A percentile compares a stretch with the other conserved stretches of the same genome.
These are phyloP conservation scores for Sugiyamaella marilandica DNA, from an alignment of 805 yeast species.

Conservation along the genomic window DNA sequence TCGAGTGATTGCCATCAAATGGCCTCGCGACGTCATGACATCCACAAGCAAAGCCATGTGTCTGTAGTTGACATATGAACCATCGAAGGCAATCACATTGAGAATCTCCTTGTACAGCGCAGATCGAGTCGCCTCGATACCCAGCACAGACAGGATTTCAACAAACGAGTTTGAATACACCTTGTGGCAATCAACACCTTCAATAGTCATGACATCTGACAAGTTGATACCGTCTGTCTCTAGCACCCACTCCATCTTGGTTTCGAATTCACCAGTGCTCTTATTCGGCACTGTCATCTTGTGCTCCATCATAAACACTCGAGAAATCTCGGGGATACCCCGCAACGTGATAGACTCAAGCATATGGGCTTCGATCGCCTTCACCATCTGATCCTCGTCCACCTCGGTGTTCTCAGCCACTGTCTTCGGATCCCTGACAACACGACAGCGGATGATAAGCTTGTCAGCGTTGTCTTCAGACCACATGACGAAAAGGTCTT, in stretches of 20 bases:
- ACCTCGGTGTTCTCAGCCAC: constrained; percentile 91
- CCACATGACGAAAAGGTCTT: constrained; percentile 96
- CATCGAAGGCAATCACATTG: constrained; percentile 98
- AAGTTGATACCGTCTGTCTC: constrained; percentile 98
- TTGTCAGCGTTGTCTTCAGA: constrained; percentile 98
- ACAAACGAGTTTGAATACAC: constrained; percentile 96
- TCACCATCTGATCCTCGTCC: constrained; percentile 94
- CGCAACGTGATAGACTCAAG: constrained; percentile 88
- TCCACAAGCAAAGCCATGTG: constrained; percentile 97
- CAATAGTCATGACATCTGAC: constrained; percentile 89
- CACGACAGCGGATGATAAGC: constrained; percentile 95
- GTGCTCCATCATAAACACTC: constrained; percentile 61
- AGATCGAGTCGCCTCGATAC: constrained; percentile 97
- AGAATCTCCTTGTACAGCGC: constrained; percentile 91
- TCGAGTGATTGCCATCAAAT: constrained; percentile 97
- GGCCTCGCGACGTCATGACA: constrained; percentile 98
- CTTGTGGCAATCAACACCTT: constrained; percentile 87
- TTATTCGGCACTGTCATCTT: constrained; percentile 46
- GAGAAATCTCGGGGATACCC: constrained; percentile 90
- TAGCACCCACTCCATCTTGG: constrained; percentile 94
- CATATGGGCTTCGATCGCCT: constrained; percentile 94
- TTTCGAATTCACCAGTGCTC: constrained; percentile 78
- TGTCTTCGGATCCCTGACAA: constrained; percentile 91
- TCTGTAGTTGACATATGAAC: constrained; percentile 97
- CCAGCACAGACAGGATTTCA: constrained; percentile 88